Evolutionary conservation across 495 filamentous ascomycete species (phyloP).

Genomic region (Penicillium herquei): DNA sequence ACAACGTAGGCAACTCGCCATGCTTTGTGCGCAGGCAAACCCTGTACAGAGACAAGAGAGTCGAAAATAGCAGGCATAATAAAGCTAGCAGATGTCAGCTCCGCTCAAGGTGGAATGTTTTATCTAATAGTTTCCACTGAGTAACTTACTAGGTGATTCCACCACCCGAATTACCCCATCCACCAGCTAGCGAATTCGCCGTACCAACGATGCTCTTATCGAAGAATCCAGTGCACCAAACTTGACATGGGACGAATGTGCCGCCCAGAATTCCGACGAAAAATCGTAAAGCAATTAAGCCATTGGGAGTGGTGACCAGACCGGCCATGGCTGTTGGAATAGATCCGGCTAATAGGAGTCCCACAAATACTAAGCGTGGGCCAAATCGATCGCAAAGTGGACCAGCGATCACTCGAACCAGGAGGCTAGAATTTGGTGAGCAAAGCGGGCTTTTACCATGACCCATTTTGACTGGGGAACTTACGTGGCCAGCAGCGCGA

Average conservation of each 20-base stretch:
- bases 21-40: constrained; percentile 62
- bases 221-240: constrained; percentile 94
- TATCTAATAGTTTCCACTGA: background rate
- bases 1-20: constrained; percentile 87
- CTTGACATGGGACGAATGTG: constrained; percentile 90
- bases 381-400: constrained; percentile 84
- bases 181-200: constrained; percentile 82
- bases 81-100: constrained; percentile 53
- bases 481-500: constrained; percentile 83
- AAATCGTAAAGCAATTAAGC: constrained; percentile 78
- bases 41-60: constrained; percentile 60
- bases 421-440: constrained; percentile 47
- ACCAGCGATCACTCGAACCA: constrained; percentile 80
- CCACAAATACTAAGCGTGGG: constrained; percentile 77
- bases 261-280: constrained; percentile 93
- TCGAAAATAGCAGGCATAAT: constrained; percentile 93
- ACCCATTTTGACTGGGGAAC: background rate
- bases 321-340: constrained; percentile 85
- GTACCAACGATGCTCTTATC: constrained; percentile 94
- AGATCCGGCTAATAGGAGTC: constrained; percentile 67
- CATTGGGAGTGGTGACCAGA: constrained; percentile 63
- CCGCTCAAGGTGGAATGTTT: no score
- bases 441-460: no score
- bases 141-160: constrained; percentile 64
- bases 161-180: constrained; percentile 87